phyloP scores from a whole-genome alignment of 345 rosid species.

The Linum lewisii region DNA sequence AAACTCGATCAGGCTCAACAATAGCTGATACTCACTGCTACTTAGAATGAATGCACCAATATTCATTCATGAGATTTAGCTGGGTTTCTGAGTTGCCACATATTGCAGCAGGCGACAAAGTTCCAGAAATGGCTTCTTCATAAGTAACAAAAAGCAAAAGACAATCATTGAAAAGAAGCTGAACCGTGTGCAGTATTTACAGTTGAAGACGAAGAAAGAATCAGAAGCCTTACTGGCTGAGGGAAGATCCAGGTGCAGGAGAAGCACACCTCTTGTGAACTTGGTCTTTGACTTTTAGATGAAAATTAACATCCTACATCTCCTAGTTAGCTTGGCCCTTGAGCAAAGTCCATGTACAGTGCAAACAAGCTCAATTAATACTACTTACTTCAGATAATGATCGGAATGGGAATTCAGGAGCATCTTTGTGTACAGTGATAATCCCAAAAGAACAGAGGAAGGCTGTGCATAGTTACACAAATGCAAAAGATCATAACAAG shows the following conservation, averaged over 20 bases:
- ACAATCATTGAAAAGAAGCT: slow-evolving; percentile 10
- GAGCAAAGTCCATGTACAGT: slow-evolving; percentile 21
- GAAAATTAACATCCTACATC: slow-evolving; percentile 19
- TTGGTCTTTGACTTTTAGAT: slow-evolving; percentile 30
- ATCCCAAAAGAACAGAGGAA: neutral
- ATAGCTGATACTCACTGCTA: slow-evolving; percentile 29
- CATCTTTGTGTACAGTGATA: slow-evolving; percentile 3
- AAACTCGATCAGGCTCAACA: neutral
- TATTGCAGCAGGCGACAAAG: slow-evolving; percentile 21
- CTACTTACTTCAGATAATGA: slow-evolving; percentile 14
- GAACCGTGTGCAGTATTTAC: neutral
- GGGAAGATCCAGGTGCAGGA: slow-evolving; percentile 29
- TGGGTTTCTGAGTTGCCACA: slow-evolving; percentile 19
- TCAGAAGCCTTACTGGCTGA: slow-evolving; percentile 25
- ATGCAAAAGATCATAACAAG: slow-evolving; percentile 9
- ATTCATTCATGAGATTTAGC: slow-evolving; percentile 22
- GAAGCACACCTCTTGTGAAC: slow-evolving; percentile 48
- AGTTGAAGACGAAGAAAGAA: slow-evolving; percentile 1
- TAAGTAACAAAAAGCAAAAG: slow-evolving; percentile 7
- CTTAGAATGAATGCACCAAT: slow-evolving; percentile 15
- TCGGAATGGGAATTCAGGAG: slow-evolving; percentile 6
- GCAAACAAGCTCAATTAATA: slow-evolving; percentile 30
- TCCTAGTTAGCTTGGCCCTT: slow-evolving; percentile 21
- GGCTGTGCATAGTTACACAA: slow-evolving; percentile 1
- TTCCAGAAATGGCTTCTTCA: slow-evolving; percentile 21